phyloP scores from a whole-genome alignment of 495 filamentous ascomycete species.

The Opeltia flavorubescens region DNA sequence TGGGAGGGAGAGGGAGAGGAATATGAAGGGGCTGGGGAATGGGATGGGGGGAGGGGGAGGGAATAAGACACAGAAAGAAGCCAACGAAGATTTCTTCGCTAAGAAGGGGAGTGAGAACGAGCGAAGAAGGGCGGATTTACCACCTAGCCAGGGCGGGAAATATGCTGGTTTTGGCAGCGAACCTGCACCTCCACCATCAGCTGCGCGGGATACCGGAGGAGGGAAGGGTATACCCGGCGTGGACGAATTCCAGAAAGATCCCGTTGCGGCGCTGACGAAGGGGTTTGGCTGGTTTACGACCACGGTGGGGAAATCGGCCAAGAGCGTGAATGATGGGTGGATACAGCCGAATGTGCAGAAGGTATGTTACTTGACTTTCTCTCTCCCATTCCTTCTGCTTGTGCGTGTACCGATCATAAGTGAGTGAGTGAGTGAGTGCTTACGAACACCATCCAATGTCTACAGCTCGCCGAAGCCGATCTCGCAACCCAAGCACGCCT shows the following conservation, averaged over 20 bases:
- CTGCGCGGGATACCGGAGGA: slow-evolving; percentile 4
- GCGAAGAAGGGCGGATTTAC: slow-evolving; percentile 51
- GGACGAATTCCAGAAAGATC: slow-evolving; percentile 82
- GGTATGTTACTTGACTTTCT: slow-evolving; percentile 29
- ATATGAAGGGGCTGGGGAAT: slow-evolving; percentile 18
- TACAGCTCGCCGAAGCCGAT: slow-evolving; percentile 71
- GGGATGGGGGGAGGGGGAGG: slow-evolving; percentile 13
- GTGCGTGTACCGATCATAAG: background rate
- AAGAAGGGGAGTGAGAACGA: slow-evolving; percentile 70
- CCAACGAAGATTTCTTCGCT: slow-evolving; percentile 84
- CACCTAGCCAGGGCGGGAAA: slow-evolving; percentile 83
- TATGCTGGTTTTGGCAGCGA: slow-evolving; percentile 80
- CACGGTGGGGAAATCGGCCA: slow-evolving; percentile 74
- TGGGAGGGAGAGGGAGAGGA: slow-evolving; percentile 22
- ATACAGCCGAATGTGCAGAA: slow-evolving; percentile 83
- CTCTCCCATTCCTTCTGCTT: slow-evolving; percentile 1
- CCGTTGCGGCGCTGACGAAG: slow-evolving; percentile 75
- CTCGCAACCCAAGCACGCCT: slow-evolving; percentile 66
- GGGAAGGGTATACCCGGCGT: slow-evolving; percentile 39
- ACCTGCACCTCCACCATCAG: slow-evolving; percentile 26
- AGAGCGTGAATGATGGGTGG: slow-evolving; percentile 75
- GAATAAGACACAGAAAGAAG: slow-evolving; percentile 32
- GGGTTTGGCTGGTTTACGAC: slow-evolving; percentile 88
- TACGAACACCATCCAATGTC: no score
- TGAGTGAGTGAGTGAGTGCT: no score